Evolutionary conservation across 2,329 filamentous ascomycete genomes (phyloP).

Genomic region (Sarocladiaceae sp.): DNA sequence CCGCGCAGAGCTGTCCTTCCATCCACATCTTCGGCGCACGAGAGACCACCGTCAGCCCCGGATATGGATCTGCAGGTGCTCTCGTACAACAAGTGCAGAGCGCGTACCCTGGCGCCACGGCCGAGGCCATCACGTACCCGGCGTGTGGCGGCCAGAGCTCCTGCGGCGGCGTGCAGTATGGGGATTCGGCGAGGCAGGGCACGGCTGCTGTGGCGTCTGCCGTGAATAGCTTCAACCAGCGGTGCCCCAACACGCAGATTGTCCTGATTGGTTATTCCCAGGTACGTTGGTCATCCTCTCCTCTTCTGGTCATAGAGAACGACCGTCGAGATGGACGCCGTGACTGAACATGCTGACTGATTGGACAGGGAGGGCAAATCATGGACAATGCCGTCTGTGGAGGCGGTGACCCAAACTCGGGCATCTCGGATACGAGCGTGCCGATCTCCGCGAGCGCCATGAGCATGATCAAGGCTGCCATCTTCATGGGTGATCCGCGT

Average conservation of each 20-base stretch:
- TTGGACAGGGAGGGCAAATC: slow-evolving; percentile 53
- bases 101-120: slow-evolving; percentile 42
- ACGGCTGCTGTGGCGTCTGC: slow-evolving; percentile 51
- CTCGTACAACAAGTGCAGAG: slow-evolving; percentile 44
- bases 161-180: slow-evolving; percentile 55
- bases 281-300: slow-evolving; percentile 25
- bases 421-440: slow-evolving; percentile 35
- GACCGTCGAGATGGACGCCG: neutral
- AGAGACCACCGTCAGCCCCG: slow-evolving; percentile 42
- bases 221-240: slow-evolving; percentile 50
- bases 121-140: slow-evolving; percentile 51
- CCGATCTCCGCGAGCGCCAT: slow-evolving; percentile 40
- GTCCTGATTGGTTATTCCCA: slow-evolving; percentile 59
- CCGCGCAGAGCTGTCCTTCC: slow-evolving; percentile 25
- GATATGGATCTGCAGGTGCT: slow-evolving; percentile 43
- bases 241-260: slow-evolving; percentile 51
- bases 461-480: slow-evolving; percentile 53
- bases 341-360: slow-evolving; percentile 1
- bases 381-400: slow-evolving; percentile 59
- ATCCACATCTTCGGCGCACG: slow-evolving; percentile 41
- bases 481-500: slow-evolving; percentile 60
- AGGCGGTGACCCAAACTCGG: slow-evolving; percentile 43
- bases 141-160: slow-evolving; percentile 55
- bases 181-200: slow-evolving; percentile 50
- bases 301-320: too few relatives aligned